A percentile compares a stretch with the other conserved stretches of the same genome.
Evolutionary conservation across 345 rosid species (phyloP).

Genomic region (Acer negundo): DNA sequence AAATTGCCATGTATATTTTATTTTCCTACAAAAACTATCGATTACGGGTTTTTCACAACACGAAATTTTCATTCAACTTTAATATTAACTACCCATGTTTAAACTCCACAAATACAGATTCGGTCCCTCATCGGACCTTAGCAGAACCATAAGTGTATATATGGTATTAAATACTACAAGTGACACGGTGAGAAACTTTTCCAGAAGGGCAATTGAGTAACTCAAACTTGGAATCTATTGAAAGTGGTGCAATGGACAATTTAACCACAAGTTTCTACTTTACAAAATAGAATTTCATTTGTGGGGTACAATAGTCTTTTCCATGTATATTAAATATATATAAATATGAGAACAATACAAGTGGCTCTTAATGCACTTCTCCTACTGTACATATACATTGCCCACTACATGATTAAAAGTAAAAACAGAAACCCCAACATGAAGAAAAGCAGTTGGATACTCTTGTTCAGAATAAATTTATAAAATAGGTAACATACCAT

Average conservation of each 20-base stretch:
- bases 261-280: neutral
- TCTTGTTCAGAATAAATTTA: constrained; percentile 32
- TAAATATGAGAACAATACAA: constrained; percentile 5
- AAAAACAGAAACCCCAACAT: constrained; percentile 26
- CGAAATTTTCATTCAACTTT: neutral
- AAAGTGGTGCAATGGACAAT: neutral
- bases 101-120: neutral
- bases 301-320: constrained; percentile 3
- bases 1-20: neutral
- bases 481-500: constrained; percentile 33
- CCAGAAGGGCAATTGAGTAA: neutral
- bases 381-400: constrained; percentile 32
- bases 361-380: constrained; percentile 33
- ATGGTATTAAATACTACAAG: too few species aligned
- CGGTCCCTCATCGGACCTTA: too few species aligned
- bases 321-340: neutral
- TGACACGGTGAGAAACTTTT: neutral
- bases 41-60: neutral
- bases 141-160: neutral
- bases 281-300: neutral
- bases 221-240: neutral
- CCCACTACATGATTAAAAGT: constrained; percentile 29
- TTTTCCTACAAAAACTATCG: neutral
- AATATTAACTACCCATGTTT: neutral
- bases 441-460: constrained; percentile 42